Base-by-base conservation (phyloP, 371 early-diverging fungal genomes). In the Mortierella sp. region DNA sequence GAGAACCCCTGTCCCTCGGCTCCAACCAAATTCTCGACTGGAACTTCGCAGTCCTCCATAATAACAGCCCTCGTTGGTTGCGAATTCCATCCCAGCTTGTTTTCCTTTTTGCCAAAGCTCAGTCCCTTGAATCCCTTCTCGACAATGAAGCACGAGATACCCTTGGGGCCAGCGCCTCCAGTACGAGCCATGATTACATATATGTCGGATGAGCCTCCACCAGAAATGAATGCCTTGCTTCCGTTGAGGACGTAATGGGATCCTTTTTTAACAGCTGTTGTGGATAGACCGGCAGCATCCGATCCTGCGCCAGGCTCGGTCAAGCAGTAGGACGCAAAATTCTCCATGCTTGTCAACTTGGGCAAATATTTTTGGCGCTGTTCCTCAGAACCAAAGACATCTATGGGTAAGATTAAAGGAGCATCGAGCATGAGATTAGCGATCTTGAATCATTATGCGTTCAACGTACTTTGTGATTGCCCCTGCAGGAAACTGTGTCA, bases 221-320 rank as follows among this genome's bases (percentile, higher is more conserved):
- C 89, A 1, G 87, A 87, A 57, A 92, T 92, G 72, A 92, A 91
- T 13, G 90, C 91, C 86, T 95, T 95, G 84, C 91, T 88, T 0
- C 96, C 96, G 65, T 95, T 95, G 40, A 95, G 70, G 0, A 94
- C 85, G 84, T 92, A 94, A 24, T 92, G 75, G 45, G 92, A 88
- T 1, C 92, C 91, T 63, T 92, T 91, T 65, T 87, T 86, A 69
- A 86, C 88, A 2, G 96, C 96, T 8, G 85, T 85, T 0, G 95
- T 94, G 7, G 84, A 62, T 9, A 95, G 78, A 10, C 87, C 87
- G 13, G 87, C 92, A 4, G 94, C 96, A 74, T 95, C 96, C 2
- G 92, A 91, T 21, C 96, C 96, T 19, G 94, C 92, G 4, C 90
- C 89, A 40, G 95, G 95, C 69, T 95, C 96, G 10, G 96, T 92